Conservation (phyloP, 176 grass and related monocot genomes). For the Urochloa ruziziensis region DNA sequence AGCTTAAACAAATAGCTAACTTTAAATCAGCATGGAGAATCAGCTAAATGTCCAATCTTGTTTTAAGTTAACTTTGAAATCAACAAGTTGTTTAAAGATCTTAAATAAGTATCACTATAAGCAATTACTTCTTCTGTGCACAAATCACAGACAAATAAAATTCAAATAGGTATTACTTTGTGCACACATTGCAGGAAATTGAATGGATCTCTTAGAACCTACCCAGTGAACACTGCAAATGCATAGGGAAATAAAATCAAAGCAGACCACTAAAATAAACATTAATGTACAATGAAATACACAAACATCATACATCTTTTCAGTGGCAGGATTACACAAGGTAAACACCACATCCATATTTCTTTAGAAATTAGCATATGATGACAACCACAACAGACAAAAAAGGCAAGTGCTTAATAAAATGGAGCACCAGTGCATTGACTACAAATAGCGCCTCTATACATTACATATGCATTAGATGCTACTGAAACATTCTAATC, state of each 20-base stretch:
- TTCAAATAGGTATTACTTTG: neutral
- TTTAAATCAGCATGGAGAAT: neutral
- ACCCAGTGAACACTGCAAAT: neutral
- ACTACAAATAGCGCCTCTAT: neutral
- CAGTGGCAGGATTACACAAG: neutral
- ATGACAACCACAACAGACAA: neutral
- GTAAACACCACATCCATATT: conserved; percentile 1
- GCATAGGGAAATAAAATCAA: neutral
- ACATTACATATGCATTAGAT: neutral
- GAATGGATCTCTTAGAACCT: neutral
- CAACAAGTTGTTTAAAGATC: neutral
- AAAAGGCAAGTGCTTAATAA: conserved; percentile 9
- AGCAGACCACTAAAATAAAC: neutral
- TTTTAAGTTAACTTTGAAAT: neutral
- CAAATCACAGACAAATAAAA: neutral
- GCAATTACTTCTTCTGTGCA: neutral
- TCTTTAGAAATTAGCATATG: conserved; percentile 11
- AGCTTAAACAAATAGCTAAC: conserved; percentile 4
- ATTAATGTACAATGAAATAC: conserved; percentile 10
- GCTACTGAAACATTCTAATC: neutral
- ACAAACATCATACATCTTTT: neutral
- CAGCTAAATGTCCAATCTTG: conserved; percentile 6
- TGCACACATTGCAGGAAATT: neutral
- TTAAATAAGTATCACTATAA: neutral
- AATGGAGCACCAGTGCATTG: neutral